These are phyloP conservation scores for Colletotrichum sublineola DNA, from an alignment of 2,329 filamentous ascomycete genomes.

Conservation along the genomic window DNA sequence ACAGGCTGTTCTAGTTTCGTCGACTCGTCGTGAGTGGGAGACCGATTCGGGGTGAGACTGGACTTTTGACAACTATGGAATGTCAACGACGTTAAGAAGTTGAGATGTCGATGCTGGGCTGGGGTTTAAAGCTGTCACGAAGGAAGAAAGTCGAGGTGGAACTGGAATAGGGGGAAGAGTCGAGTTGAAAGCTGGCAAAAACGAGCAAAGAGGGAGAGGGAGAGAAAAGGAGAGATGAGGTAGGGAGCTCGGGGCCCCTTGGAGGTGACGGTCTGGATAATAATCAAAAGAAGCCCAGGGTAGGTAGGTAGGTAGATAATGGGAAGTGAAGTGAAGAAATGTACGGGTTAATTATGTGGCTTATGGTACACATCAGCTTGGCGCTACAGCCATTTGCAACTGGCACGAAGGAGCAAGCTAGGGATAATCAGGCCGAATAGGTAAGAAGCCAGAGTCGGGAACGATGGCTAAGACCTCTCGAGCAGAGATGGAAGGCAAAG, in stretches of 20 bases:
- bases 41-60: neutral
- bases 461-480: neutral
- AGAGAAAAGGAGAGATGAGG: constrained; percentile 5
- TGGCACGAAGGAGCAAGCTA: constrained; percentile 39
- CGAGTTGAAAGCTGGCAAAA: constrained; percentile 1
- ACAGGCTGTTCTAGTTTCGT: constrained; percentile 11
- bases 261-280: constrained; percentile 29
- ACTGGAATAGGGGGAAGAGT: constrained; percentile 6
- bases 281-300: constrained; percentile 33
- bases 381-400: constrained; percentile 30
- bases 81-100: constrained; percentile 2
- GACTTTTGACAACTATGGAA: neutral
- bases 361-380: constrained; percentile 34
- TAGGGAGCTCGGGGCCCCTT: constrained; percentile 18
- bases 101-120: neutral
- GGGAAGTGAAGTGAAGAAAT: constrained; percentile 25
- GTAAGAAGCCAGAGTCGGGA: constrained; percentile 7
- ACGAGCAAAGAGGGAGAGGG: neutral
- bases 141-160: neutral
- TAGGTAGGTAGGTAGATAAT: constrained; percentile 3
- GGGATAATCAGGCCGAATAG: constrained; percentile 11
- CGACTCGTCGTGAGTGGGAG: constrained; percentile 4
- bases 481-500: constrained; percentile 7
- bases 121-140: neutral
- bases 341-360: constrained; percentile 41